These are phyloP conservation scores for Blastosporella zonata DNA, from an alignment of 1,284 basidiomycete genomes.

Conservation along the genomic window DNA sequence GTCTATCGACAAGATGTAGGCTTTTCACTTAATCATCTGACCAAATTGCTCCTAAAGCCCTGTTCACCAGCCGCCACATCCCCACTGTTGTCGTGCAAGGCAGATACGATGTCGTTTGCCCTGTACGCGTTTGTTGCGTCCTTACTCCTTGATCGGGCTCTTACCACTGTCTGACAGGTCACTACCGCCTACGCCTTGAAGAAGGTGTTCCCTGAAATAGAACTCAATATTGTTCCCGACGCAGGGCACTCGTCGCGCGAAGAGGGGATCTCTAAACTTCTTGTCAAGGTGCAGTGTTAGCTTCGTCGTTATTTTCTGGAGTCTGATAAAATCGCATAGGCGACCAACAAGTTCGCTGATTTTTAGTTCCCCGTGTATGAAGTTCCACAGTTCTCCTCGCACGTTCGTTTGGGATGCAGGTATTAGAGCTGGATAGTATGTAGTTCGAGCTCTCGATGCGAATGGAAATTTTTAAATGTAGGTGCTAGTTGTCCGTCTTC, in stretches of 20 bases:
- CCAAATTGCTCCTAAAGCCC: background rate
- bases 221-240: conserved; percentile 82
- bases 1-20: conserved; percentile 88
- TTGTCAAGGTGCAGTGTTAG: conserved; percentile 58
- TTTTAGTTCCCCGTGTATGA: conserved; percentile 20
- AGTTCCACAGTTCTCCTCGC: too few relatives aligned
- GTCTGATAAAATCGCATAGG: conserved; percentile 24
- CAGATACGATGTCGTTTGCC: conserved; percentile 78
- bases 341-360: conserved; percentile 44
- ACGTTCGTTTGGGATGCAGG: too few relatives aligned
- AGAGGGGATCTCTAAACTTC: conserved; percentile 65
- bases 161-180: conserved; percentile 39
- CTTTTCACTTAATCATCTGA: conserved; percentile 1
- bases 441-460: too few relatives aligned
- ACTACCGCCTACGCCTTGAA: conserved; percentile 79
- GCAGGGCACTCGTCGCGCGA: conserved; percentile 90
- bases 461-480: too few relatives aligned
- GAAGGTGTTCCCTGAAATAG: conserved; percentile 80
- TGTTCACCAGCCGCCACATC: conserved; percentile 66
- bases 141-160: background rate
- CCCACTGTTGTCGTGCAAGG: conserved; percentile 87
- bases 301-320: background rate
- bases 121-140: conserved; percentile 43
- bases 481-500: too few relatives aligned
- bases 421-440: too few relatives aligned